These are phyloP conservation scores for Dipodascus geniculatus DNA, from an alignment of 805 yeast species.

Conservation along the genomic window DNA sequence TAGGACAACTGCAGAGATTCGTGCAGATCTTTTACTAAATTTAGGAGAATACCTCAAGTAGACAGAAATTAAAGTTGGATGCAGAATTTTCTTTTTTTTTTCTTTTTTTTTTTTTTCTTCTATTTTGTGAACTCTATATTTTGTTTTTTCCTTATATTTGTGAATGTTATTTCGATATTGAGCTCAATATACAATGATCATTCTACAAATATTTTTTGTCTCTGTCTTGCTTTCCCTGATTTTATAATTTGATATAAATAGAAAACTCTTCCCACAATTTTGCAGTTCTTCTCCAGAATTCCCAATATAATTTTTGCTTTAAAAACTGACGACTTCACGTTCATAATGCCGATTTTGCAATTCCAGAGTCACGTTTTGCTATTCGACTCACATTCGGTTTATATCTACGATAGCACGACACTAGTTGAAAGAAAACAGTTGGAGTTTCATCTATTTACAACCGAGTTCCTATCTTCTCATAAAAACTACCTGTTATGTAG, in stretches of 20 bases:
- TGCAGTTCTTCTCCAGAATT: too few species aligned
- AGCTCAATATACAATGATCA: too few species aligned
- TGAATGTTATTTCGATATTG: too few species aligned
- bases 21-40: background rate
- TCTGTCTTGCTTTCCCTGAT: background rate
- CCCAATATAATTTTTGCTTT: too few species aligned
- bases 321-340: too few species aligned
- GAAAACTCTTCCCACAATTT: background rate
- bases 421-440: background rate
- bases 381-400: background rate
- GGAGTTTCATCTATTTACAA: background rate
- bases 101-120: too few species aligned
- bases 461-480: background rate
- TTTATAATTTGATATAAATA: too few species aligned
- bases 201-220: background rate
- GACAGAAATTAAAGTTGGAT: background rate
- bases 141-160: too few species aligned
- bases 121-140: too few species aligned
- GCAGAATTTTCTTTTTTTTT: background rate
- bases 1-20: background rate
- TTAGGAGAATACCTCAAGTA: background rate
- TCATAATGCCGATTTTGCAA: background rate
- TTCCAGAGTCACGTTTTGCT: background rate
- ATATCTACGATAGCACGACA: background rate
- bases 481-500: background rate